Evolutionary conservation across 805 yeast genomes (phyloP), one percentile per base, ranked within the genome.

Genomic region (Saturnispora silvae): DNA sequence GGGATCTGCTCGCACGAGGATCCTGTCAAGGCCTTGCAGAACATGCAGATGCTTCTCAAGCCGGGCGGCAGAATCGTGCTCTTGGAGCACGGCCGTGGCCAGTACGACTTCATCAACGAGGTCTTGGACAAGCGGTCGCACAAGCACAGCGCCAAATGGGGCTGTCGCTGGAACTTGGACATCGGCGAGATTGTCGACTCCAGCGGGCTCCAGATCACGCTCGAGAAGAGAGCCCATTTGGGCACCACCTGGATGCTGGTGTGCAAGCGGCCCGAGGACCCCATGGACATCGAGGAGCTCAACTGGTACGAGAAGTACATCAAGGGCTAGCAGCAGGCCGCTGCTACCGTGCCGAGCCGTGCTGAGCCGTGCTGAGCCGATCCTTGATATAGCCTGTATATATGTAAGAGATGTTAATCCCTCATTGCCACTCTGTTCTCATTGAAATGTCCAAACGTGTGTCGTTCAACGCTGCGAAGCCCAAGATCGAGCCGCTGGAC

Each of bases 91-190:
- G 98, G 98, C 2, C 67, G 96, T 48, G 84, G 96, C 38, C 66
- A 75, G 0, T 85, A 77, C 63, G 79, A 75, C 37, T 73, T 78
- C 36, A 71, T 92, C 46, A 92, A 92, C 59, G 70, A 74, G 20
- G 75, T 81, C 39, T 64, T 92, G 56, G 96, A 92, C 56, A 72
- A 74, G 42, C 68, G 92, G 44, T 87, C 96, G 3, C 86, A 75
- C 43, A 72, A 75, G 47, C 78, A 96, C 59, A 72, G 87, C 61
- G 73, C 80, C 41, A 75, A 79, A 3, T 92, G 97, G 96, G 98
- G 96, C 1, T 92, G 98, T 59, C 67, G 97, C 52, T 92, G 97
- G 96, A 92, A 92, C 54, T 63, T 92, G 45, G 97, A 92, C 53
- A 83, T 92, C 46, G 94, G 87, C 18, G 94, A 81, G 48, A 66